Evolutionary conservation across 2,329 filamentous ascomycete genomes (phyloP).

Genomic region (Fusarium subtropicale): DNA sequence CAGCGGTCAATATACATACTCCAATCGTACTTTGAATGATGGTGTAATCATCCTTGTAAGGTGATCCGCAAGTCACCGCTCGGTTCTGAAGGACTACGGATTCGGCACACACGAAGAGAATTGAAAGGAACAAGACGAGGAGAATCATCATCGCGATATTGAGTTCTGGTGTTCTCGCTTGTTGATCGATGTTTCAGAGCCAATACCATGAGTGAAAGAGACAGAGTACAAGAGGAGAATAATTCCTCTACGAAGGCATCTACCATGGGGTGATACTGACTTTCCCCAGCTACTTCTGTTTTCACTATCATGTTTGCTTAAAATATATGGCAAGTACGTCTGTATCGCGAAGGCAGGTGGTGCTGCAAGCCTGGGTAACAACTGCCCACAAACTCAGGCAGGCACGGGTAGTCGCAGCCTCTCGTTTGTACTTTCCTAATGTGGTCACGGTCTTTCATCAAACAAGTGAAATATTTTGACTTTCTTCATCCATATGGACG

Average conservation of each 20-base stretch:
- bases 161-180: neutral
- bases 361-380: neutral
- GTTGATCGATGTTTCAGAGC: neutral
- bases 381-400: neutral
- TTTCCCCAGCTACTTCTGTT: neutral
- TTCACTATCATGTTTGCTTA: too few species aligned
- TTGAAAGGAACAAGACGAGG: neutral
- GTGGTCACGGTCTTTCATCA: too few species aligned
- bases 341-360: neutral
- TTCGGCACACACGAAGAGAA: neutral
- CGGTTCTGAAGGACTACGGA: too few species aligned
- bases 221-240: neutral
- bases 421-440: neutral
- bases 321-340: neutral
- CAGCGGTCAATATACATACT: neutral
- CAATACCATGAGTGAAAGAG: neutral
- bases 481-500: neutral
- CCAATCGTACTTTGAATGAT: conserved; percentile 21
- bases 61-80: conserved; percentile 1
- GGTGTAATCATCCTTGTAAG: conserved; percentile 23
- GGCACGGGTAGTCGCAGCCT: neutral
- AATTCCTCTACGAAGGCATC: neutral
- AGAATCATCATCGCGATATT: neutral
- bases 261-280: too few species aligned
- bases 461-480: neutral